Conservation (phyloP, 148 eudicot genomes). For the Amaranthus cruentus region DNA sequence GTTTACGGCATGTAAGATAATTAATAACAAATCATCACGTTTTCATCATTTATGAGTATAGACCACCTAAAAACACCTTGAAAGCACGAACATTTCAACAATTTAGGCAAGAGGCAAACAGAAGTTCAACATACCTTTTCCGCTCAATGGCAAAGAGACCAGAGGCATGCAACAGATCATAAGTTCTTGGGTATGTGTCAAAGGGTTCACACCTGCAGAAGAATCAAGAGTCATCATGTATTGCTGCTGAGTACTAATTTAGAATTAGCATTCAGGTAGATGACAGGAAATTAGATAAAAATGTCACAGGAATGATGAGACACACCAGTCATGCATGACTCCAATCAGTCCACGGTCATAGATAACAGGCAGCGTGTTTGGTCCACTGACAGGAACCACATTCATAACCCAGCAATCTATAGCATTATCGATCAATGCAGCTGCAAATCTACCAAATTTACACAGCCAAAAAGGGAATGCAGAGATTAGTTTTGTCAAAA, state of each 20-base stretch:
- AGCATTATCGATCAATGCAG: conserved; percentile 53
- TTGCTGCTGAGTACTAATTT: not conserved
- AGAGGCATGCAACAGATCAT: conserved; percentile 89
- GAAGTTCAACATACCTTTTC: conserved; percentile 48
- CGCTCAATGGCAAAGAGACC: conserved; percentile 79
- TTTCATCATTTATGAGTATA: no score
- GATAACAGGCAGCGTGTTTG: conserved; percentile 87
- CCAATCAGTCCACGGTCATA: conserved; percentile 97
- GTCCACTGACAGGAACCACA: conserved; percentile 90
- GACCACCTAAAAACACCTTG: not conserved
- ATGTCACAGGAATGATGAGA: not conserved
- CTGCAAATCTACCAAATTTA: conserved; percentile 68
- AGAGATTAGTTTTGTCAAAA: not conserved
- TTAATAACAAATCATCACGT: no score
- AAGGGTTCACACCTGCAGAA: conserved; percentile 89
- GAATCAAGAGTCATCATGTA: conserved; percentile 8
- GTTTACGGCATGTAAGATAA: no score
- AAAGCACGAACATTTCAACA: not conserved
- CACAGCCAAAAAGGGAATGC: conserved; percentile 3
- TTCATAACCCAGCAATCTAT: conserved; percentile 92
- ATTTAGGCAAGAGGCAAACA: not conserved
- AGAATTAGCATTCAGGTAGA: not conserved
- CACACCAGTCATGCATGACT: conserved; percentile 95
- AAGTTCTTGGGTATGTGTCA: conserved; percentile 97
- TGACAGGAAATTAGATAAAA: not conserved